Evolutionary conservation across 257 asterid species (phyloP), one percentile per base, ranked within the genome.

Genomic region (Plantago elongata): DNA sequence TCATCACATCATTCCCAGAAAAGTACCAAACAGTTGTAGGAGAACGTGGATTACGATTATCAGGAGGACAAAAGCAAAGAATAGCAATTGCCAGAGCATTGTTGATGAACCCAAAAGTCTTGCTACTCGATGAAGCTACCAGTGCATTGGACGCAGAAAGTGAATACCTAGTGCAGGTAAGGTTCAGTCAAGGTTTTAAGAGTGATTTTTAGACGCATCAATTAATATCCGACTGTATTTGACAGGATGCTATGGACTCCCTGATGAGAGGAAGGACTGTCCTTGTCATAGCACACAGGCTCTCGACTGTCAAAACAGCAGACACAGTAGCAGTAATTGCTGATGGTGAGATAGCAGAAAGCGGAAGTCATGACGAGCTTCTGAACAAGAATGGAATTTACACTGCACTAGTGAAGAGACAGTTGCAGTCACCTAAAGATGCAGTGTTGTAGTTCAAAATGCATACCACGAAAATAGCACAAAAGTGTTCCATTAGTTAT

Each of bases 41-140:
- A 54, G 94, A 83, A 64, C 87, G 88, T 11, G 94, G 90, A 13
- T 44, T 85, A 74, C 71, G 86, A 76, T 75, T 83, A 52, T 85
- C 90, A 2, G 94, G 94, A 5, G 94, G 86, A 57, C 94, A 83
- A 69, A 85, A 85, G 61, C 94, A 83, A 70, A 78, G 88, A 64
- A 75, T 85, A 45, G 94, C 90, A 11, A 78, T 85, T 48, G 90
- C 88, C 9, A 73, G 95, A 74, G 90, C 94, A 48, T 78, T 85
- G 38, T 38, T 81, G 70, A 78, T 81, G 90, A 75, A 85, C 70
- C 94, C 90, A 2, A 78, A 65, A 59, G 71, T 83, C 45, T 62
- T 85, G 57, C 72, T 85, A 13, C 72, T 85, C 46, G 94, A 85
- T 18, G 90, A 86, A 65, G 91, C 88, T 49, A 83, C 91, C 4